phyloP scores from a whole-genome alignment of 2,329 filamentous ascomycete genomes.

The Beauveria caledonica region DNA sequence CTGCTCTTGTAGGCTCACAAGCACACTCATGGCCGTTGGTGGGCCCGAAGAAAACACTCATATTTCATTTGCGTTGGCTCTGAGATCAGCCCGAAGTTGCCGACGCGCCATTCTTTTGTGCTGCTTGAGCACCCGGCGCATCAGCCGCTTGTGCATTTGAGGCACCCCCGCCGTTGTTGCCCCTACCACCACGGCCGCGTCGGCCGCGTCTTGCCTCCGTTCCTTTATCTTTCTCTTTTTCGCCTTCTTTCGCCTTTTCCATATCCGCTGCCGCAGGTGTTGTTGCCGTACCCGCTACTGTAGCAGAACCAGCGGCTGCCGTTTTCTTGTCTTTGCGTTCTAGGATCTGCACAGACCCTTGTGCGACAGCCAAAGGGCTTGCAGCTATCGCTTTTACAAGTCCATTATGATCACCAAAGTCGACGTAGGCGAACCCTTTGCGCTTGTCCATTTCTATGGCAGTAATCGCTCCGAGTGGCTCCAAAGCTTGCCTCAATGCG shows the following conservation, averaged over 20 bases:
- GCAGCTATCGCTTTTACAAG: constrained; percentile 73
- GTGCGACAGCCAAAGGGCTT: constrained; percentile 73
- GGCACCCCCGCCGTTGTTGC: constrained; percentile 12
- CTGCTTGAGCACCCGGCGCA: neutral
- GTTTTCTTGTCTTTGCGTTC: constrained; percentile 63
- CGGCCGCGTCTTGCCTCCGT: constrained; percentile 26
- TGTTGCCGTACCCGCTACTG: constrained; percentile 4
- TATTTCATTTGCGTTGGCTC: neutral
- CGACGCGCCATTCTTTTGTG: neutral
- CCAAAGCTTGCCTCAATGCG: constrained; percentile 65
- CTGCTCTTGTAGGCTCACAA: neutral
- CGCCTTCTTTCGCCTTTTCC: constrained; percentile 18
- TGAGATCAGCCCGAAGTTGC: constrained; percentile 11
- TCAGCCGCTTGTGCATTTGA: constrained; percentile 9
- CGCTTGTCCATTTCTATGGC: constrained; percentile 89
- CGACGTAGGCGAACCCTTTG: constrained; percentile 89
- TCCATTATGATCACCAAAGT: constrained; percentile 67
- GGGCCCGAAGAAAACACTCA: neutral
- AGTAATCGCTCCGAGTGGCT: constrained; percentile 63
- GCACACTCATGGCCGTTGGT: neutral
- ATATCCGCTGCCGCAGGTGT: constrained; percentile 5
- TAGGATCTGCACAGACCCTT: constrained; percentile 78
- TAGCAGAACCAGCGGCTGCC: constrained; percentile 12
- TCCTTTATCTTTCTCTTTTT: constrained; percentile 14
- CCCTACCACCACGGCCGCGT: constrained; percentile 24